Conservation (phyloP, 306 rosid genomes). For the Trifolium subterraneum region DNA sequence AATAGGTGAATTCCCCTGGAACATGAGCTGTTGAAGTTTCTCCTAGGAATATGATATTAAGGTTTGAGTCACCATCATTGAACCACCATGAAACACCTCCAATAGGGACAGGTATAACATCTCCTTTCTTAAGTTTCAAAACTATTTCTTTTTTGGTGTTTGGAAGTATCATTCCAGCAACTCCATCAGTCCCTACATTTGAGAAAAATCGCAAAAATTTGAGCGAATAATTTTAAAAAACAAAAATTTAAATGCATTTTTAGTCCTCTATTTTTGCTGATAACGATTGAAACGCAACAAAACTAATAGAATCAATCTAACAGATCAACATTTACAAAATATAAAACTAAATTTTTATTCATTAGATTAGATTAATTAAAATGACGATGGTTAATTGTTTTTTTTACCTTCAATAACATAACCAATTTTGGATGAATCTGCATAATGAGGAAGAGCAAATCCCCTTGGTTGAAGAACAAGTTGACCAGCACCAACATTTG, state of each 20-base stretch:
- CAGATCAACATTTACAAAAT: not conserved
- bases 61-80: constrained; percentile 59
- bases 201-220: not conserved
- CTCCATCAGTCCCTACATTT: constrained; percentile 39
- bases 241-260: not conserved
- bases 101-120: constrained; percentile 55
- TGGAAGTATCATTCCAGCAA: constrained; percentile 53
- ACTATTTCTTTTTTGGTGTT: constrained; percentile 50
- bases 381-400: no score
- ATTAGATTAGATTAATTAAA: no score
- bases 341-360: no score
- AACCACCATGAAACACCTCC: constrained; percentile 81
- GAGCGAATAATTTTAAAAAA: not conserved
- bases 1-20: constrained; percentile 58
- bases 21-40: constrained; percentile 50
- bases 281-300: not conserved
- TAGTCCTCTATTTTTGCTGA: not conserved
- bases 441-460: constrained; percentile 76
- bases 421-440: constrained; percentile 61
- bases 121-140: constrained; percentile 59
- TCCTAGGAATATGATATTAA: constrained; percentile 53
- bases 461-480: constrained; percentile 61
- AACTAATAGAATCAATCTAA: not conserved
- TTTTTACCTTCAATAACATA: constrained; percentile 54
- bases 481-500: constrained; percentile 56